Base-by-base conservation (phyloP, 331 rosid genomes). In the Phaseolus coccineus region DNA sequence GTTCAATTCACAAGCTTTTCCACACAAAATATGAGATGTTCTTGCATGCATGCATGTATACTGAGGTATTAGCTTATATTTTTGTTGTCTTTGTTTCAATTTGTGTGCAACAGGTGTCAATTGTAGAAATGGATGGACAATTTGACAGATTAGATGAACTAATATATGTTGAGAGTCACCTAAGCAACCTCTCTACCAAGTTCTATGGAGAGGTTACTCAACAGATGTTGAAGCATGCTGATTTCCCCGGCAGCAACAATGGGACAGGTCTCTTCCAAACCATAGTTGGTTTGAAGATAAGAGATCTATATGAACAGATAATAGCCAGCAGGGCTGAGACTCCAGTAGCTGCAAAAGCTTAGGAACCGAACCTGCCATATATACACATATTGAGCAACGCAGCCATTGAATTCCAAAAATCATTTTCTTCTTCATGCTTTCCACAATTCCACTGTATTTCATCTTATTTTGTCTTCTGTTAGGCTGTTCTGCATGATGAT, bases 221-320 rank as follows among this genome's bases (percentile, higher is more conserved):
- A 79, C 99, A 96, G 67, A 88, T 96, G 99, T 84, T 96, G 94
- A 93, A 96, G 96, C 99, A 90, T 71, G 74, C 96, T 3, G 99
- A 96, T 27, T 96, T 96, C 87, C 99, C 99, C 0, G 99, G 99
- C 3, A 96, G 99, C 90, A 96, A 64, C 97, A 96, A 96, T 30
- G 99, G 99, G 0, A 96, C 99, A 0, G 99, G 99, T 70, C 94
- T 96, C 68, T 96, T 96, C 93, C 98, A 96, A 82, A 96, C 99
- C 90, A 86, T 96, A 31, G 73, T 93, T 59, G 99, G 99, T 27
- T 86, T 96, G 84, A 96, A 96, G 92, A 93, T 96, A 25, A 86
- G 98, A 84, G 98, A 93, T 59, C 73, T 96, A 47, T 96, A 0
- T 81, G 99, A 96, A 87, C 97, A 96, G 91, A 57, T 96, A 7